Percentiles rank a stretch among this genome's conserved stretches.
Evolutionary conservation across 768 basidiomycete species (phyloP).

Genomic region (Collybia mongolica): DNA sequence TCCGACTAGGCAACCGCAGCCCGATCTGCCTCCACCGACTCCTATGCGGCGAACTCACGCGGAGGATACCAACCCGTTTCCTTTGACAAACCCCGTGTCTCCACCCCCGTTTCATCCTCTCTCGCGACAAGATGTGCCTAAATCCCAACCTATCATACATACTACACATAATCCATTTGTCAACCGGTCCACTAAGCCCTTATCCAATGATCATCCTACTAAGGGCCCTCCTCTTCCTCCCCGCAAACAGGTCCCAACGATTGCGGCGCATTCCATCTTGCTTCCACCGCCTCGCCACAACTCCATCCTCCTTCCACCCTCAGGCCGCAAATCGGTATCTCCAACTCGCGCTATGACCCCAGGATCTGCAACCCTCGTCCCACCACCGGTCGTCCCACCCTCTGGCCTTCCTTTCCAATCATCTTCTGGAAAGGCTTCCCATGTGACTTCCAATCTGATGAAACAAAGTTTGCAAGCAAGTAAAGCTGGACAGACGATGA

Average conservation of each 20-base stretch:
- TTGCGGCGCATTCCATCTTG: slow-evolving; percentile 15
- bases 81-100: slow-evolving; percentile 7
- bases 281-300: slow-evolving; percentile 39
- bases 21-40: slow-evolving; percentile 1
- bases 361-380: slow-evolving; percentile 9
- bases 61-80: slow-evolving; percentile 7
- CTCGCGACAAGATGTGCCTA: slow-evolving; percentile 8
- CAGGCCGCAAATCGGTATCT: slow-evolving; percentile 17
- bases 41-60: neutral
- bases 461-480: slow-evolving; percentile 73
- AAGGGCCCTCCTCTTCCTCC: slow-evolving; percentile 51
- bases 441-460: slow-evolving; percentile 65
- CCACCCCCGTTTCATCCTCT: slow-evolving; percentile 15
- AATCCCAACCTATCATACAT: slow-evolving; percentile 10
- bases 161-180: slow-evolving; percentile 41
- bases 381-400: slow-evolving; percentile 7
- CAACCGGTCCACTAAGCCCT: slow-evolving; percentile 18
- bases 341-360: slow-evolving; percentile 11
- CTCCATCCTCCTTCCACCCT: slow-evolving; percentile 16
- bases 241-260: slow-evolving; percentile 37
- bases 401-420: slow-evolving; percentile 12
- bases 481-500: slow-evolving; percentile 68
- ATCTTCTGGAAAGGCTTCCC: slow-evolving; percentile 39
- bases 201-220: slow-evolving; percentile 10
- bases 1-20: slow-evolving; percentile 6